Evolutionary conservation across 139 green algal genomes (phyloP).

Genomic region (Chlorella sp.): DNA sequence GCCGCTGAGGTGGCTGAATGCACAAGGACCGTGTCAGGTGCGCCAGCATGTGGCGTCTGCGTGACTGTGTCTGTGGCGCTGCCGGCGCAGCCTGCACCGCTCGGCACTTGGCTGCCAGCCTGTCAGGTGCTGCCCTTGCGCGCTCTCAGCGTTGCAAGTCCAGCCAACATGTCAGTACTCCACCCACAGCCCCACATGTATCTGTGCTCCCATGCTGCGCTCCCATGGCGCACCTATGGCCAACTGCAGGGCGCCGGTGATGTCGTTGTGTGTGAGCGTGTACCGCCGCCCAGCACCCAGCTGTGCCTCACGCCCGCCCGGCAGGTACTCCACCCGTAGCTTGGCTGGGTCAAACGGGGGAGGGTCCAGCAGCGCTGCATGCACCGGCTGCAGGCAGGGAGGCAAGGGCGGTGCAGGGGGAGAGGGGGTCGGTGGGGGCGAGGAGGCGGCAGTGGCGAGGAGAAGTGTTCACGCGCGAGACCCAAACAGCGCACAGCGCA

Average conservation of each 20-base stretch:
- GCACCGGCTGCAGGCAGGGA: not conserved
- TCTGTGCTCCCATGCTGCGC: not conserved
- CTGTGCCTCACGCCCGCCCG: not conserved
- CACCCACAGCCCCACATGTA: no score
- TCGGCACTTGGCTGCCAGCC: not conserved
- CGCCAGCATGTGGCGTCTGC: not conserved
- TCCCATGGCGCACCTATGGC: conserved; percentile 58
- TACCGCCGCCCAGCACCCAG: conserved; percentile 63
- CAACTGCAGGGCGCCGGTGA: conserved; percentile 83
- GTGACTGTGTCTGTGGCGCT: not conserved
- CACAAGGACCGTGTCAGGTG: not conserved
- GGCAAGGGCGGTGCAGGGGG: no score
- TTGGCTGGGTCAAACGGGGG: conserved; percentile 75
- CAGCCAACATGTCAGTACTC: no score
- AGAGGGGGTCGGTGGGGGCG: no score
- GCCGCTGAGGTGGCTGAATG: no score
- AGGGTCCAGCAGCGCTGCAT: conserved; percentile 68
- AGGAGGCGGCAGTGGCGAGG: not conserved
- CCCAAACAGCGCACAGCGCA: not conserved
- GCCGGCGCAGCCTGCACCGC: not conserved
- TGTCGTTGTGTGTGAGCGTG: conserved; percentile 94
- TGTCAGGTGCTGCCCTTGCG: not conserved
- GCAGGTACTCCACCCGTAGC: conserved; percentile 63
- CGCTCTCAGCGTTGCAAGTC: no score
- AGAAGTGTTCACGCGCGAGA: not conserved